Conservation (phyloP, 352 stramenopile genomes). For the Globisporangium middletonii region DNA sequence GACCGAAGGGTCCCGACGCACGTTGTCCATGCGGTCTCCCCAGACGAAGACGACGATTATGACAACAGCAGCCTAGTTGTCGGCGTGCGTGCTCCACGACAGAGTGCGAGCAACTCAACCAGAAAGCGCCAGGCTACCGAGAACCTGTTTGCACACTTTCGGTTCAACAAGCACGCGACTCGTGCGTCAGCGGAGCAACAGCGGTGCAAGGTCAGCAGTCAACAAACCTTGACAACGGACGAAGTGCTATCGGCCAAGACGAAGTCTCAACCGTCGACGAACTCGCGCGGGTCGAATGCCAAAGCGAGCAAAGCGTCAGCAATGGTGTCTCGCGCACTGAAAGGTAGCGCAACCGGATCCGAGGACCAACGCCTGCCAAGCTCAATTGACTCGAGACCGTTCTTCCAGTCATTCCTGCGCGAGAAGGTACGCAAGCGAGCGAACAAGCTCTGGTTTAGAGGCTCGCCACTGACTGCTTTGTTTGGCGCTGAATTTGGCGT, state of each 20-base stretch:
- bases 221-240: not conserved
- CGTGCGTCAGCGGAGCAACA: not conserved
- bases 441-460: no score
- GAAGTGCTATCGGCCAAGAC: not conserved
- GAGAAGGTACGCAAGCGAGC: constrained; percentile 8
- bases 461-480: no score
- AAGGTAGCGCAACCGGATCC: not conserved
- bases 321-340: not conserved
- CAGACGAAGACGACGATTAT: not conserved
- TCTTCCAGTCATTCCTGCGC: constrained; percentile 14
- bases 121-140: constrained; percentile 7
- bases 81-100: no score
- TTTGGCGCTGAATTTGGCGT: no score
- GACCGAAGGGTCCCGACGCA: not conserved
- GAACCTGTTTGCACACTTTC: constrained; percentile 13
- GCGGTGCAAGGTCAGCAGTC: not conserved
- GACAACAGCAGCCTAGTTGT: not conserved
- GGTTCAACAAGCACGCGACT: constrained; percentile 7
- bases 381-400: constrained; percentile 9
- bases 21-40: not conserved
- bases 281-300: no score
- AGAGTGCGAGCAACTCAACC: no score
- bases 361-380: not conserved
- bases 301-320: no score
- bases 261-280: no score